Base-by-base conservation (phyloP, 306 rosid species). In the Aeschynomene evenia region DNA sequence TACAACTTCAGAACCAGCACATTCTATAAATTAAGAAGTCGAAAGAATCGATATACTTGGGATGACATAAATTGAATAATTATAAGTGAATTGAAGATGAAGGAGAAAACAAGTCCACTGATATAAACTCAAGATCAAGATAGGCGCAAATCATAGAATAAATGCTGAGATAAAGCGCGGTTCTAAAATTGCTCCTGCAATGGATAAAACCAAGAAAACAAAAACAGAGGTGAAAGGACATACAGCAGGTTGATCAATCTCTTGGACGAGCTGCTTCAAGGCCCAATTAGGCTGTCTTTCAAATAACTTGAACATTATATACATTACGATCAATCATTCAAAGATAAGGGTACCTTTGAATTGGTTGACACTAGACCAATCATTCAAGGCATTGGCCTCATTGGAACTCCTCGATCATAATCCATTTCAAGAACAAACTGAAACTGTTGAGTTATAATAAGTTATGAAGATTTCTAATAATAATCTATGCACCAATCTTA, bases 321-420 rank as follows among this genome's bases (percentile, higher is more conserved):
- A 34, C 75, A 20, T 40, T 51, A 36, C 26, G 29, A 20, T 53
- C 53, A 68, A 22, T 20, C 9, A 49, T 29, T 51, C 4, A 37
- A 66, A 40, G 56, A 70, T 49, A 24, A n/a, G 6, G 56, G 50
- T 86, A 94, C 98, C 98, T 94, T 94, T 56, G 96, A 83, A 70
- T 80, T 87, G 56, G 96, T 78, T 48, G 97, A 84, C 75, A 85
- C 70, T 76, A 94, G 84, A 75, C 97, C 98, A 68, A 91, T 43
- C 96, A 91, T 94, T 73, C 97, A 96, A 21, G 97, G 99, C 96
- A 94, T 89, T 56, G 99, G 99, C 87, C 97, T 85, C 99, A 94
- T 94, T 79, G 84, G 91, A 31, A 84, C 82, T 70, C 99, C 99
- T 13, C 95, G 87, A 74, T 91, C 95, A 77, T 94, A 87, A 69